Conservation (phyloP, 2,329 filamentous ascomycete species). For the Ceratocystis harringtonii region DNA sequence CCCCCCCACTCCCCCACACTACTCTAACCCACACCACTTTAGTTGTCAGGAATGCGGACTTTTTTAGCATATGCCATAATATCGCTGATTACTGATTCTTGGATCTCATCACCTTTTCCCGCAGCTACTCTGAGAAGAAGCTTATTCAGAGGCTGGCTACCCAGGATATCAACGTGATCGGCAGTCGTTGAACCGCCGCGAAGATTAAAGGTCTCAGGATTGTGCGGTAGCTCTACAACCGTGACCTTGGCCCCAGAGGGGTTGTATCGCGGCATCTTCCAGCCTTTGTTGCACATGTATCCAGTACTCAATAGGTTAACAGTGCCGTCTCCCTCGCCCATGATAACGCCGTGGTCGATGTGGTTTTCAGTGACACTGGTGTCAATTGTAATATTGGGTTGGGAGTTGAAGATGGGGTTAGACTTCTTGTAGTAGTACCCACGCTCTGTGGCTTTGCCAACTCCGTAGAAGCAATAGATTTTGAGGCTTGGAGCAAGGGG, state of each 20-base stretch:
- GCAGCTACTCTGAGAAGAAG: conserved; percentile 74
- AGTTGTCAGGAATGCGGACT: conserved; percentile 66
- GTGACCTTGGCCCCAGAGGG: conserved; percentile 68
- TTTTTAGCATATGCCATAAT: conserved; percentile 71
- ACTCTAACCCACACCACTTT: neutral
- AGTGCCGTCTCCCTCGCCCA: conserved; percentile 92
- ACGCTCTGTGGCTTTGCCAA: conserved; percentile 85
- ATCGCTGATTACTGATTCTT: conserved; percentile 62
- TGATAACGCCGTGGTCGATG: conserved; percentile 77
- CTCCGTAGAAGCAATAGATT: conserved; percentile 93
- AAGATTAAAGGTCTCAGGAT: conserved; percentile 82
- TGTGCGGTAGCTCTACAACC: conserved; percentile 90
- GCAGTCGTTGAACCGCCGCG: conserved; percentile 56
- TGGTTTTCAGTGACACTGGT: conserved; percentile 44
- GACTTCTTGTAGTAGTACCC: conserved; percentile 73
- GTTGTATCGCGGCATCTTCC: conserved; percentile 88
- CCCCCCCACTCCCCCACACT: neutral
- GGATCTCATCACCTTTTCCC: conserved; percentile 65
- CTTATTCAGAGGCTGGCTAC: conserved; percentile 78
- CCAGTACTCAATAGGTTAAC: conserved; percentile 83
- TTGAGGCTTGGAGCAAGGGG: conserved; percentile 80
- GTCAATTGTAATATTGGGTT: conserved; percentile 56
- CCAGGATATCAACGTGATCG: conserved; percentile 93
- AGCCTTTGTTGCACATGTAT: conserved; percentile 95
- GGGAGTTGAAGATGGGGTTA: conserved; percentile 49